Evolutionary conservation across 2,329 filamentous ascomycete species (phyloP), one percentile per base, ranked within the genome.

Genomic region (Ceratocystis harringtonii): DNA sequence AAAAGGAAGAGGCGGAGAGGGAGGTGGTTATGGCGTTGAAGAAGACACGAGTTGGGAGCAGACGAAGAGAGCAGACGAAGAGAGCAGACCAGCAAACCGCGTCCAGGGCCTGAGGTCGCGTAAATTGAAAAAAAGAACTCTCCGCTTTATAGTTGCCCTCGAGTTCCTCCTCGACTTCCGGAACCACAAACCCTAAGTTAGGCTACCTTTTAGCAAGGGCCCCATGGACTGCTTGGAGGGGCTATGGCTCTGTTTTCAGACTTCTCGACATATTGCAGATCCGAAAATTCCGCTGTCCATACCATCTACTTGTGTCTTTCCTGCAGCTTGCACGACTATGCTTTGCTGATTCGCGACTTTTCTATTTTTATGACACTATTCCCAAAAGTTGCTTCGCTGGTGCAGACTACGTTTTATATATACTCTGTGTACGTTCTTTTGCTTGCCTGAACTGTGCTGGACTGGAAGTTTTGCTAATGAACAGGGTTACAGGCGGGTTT

Each of bases 81-180:
- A 44, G 50, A 15, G 25, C 25, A 30, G 61, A 55, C 45, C 7
- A 48, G n/a, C 48, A 52, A 52, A 12, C 2, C 19, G 17, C 45
- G 48, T 15, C 48, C 1, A 2, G 10, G 19, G 19, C 19, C 22
- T 25, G 25, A 28, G 10, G 43, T 62, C 62, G 65, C 57, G 65
- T 67, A 66, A 63, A 66, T 66, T 63, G 52, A 61, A n/a, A 36
- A 5, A 32, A 43, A 17, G 32, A 15, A 3, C 4, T 41, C 36
- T 3, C 58, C 58, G n/a, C 10, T 52, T 28, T 52, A 52, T 6
- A 36, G 55, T 36, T 58, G 28, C 22, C 25, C 22, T 15, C 19
- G 12, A 52, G 8, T 25, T 5, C 10, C 19, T 22, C 10, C 7
- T 28, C 22, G 7, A 1, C 28, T 36, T 8, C 1, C 3, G 1